Evolutionary conservation across 1,139 yeast species (phyloP).

Genomic region (Candida glucosophila): DNA sequence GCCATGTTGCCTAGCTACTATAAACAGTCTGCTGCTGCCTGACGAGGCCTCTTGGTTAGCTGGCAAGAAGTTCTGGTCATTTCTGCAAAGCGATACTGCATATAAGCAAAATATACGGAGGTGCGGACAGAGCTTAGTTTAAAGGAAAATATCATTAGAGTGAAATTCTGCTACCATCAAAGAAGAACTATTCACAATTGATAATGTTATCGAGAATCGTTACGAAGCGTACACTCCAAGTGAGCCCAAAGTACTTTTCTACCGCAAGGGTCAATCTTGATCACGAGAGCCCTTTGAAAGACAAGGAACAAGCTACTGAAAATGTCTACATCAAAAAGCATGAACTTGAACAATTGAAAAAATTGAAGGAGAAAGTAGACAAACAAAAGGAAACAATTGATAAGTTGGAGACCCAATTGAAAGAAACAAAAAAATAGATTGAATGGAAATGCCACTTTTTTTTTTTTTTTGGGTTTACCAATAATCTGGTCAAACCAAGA

Average conservation of each 20-base stretch:
- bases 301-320: constrained; percentile 40
- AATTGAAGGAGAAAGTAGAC: constrained; percentile 36
- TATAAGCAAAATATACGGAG: too few species aligned
- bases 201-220: constrained; percentile 27
- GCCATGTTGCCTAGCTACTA: too few species aligned
- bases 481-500: too few species aligned
- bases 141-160: too few species aligned
- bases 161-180: too few species aligned
- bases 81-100: too few species aligned
- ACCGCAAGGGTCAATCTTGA: constrained; percentile 22
- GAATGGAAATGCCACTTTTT: too few species aligned
- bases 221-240: constrained; percentile 18
- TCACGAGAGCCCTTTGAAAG: constrained; percentile 29
- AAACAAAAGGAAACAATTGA: constrained; percentile 37
- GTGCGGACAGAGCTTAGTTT: too few species aligned
- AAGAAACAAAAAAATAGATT: constrained; percentile 28
- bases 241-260: constrained; percentile 31
- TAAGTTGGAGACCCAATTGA: constrained; percentile 33
- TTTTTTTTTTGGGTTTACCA: too few species aligned
- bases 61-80: too few species aligned
- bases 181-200: not conserved
- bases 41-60: too few species aligned
- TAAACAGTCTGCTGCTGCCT: too few species aligned
- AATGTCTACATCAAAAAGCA: constrained; percentile 36
- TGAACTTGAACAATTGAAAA: constrained; percentile 42